Conservation (phyloP, 2,329 filamentous ascomycete species). For the Arthroderma sp. region DNA sequence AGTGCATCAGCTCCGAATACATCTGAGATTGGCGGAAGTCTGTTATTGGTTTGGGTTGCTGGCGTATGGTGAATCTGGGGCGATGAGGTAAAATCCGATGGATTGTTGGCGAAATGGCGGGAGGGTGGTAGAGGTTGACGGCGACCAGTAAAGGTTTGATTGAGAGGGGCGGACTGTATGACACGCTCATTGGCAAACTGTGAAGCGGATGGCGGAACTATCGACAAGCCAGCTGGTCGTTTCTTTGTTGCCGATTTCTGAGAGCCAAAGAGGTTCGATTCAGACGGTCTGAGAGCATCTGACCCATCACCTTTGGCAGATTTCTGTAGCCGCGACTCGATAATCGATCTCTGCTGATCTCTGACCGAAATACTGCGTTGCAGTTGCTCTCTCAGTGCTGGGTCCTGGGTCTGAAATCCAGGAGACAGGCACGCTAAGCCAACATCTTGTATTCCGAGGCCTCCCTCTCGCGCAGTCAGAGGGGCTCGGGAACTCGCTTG, state of each 20-base stretch:
- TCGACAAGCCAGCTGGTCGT: conserved; percentile 73
- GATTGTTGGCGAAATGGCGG: conserved; percentile 66
- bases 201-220: conserved; percentile 84
- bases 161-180: conserved; percentile 88
- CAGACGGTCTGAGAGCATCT: conserved; percentile 43
- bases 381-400: conserved; percentile 89
- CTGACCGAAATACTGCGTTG: conserved; percentile 87
- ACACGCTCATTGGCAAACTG: conserved; percentile 89
- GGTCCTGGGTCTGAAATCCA: conserved; percentile 90
- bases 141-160: conserved; percentile 89
- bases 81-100: conserved; percentile 43
- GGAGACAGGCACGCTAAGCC: conserved; percentile 89
- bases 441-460: conserved; percentile 76
- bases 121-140: conserved; percentile 65
- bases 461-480: conserved; percentile 62
- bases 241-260: conserved; percentile 37
- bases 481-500: conserved; percentile 55
- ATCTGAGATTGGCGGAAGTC: conserved; percentile 83
- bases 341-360: conserved; percentile 88
- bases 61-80: conserved; percentile 78
- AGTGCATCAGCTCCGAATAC: conserved; percentile 75
- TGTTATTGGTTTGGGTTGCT: conserved; percentile 78
- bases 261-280: conserved; percentile 28
- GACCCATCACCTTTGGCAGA: conserved; percentile 66
- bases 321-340: conserved; percentile 80